A percentile compares a stretch with the other conserved stretches of the same genome.
These are phyloP conservation scores for Tagetes patula DNA, from an alignment of 129 eudicot genomes.

Conservation along the genomic window DNA sequence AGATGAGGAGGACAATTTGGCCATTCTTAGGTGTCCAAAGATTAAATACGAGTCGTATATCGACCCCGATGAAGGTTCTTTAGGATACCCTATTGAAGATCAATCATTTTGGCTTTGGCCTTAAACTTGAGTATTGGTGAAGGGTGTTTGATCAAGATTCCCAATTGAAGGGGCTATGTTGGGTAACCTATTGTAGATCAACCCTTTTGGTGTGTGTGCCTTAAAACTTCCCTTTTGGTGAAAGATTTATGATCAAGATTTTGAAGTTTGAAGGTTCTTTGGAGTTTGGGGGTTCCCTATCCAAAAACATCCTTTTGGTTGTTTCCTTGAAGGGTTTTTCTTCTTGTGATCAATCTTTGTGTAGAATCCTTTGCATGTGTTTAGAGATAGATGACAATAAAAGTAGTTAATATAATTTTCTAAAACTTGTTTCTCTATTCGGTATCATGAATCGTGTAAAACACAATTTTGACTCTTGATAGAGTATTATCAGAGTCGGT, in stretches of 20 bases:
- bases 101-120: slow-evolving; percentile 77
- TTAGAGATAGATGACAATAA: slow-evolving; percentile 31
- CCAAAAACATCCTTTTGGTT: slow-evolving; percentile 8
- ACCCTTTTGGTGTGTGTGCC: slow-evolving; percentile 4
- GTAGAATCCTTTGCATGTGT: slow-evolving; percentile 28
- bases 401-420: background rate
- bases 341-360: slow-evolving; percentile 22
- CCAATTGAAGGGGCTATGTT: slow-evolving; percentile 8
- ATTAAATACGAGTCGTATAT: slow-evolving; percentile 53
- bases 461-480: background rate
- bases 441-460: background rate
- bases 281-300: slow-evolving; percentile 23
- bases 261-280: slow-evolving; percentile 10
- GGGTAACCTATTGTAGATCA: slow-evolving; percentile 17
- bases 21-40: slow-evolving; percentile 58
- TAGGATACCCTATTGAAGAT: slow-evolving; percentile 59
- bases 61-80: slow-evolving; percentile 45
- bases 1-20: slow-evolving; percentile 59
- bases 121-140: slow-evolving; percentile 20
- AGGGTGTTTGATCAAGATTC: slow-evolving; percentile 18
- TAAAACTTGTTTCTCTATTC: slow-evolving; percentile 2
- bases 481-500: too few relatives aligned
- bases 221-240: background rate
- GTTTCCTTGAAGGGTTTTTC: slow-evolving; percentile 20
- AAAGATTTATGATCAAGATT: slow-evolving; percentile 28